Evolutionary conservation across 2,329 filamentous ascomycete genomes (phyloP).

Genomic region (Emericellopsis cladophorae): DNA sequence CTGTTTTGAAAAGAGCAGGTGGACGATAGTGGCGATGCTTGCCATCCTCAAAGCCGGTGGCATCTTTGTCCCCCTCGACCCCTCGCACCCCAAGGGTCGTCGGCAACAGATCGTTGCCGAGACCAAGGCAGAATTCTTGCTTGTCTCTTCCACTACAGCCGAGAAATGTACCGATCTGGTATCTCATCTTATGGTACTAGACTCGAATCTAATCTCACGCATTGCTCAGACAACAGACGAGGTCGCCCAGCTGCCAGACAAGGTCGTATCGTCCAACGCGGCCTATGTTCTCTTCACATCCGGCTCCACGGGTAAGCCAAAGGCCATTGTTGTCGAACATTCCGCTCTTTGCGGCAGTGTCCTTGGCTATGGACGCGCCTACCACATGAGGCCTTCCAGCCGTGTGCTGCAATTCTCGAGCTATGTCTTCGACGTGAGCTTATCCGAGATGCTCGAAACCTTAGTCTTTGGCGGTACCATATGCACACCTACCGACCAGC

Average conservation of each 20-base stretch:
- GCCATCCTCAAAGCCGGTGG: constrained; percentile 15
- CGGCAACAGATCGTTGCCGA: constrained; percentile 2
- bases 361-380: constrained; percentile 20
- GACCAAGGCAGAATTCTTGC: constrained; percentile 3
- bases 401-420: constrained; percentile 32
- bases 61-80: constrained; percentile 15
- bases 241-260: background rate
- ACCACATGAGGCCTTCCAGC: background rate
- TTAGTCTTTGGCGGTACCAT: constrained; percentile 26
- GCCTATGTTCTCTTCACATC: constrained; percentile 10
- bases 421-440: constrained; percentile 32
- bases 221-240: background rate
- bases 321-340: constrained; percentile 10
- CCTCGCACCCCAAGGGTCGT: constrained; percentile 4
- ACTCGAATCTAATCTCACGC: background rate
- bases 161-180: constrained; percentile 10
- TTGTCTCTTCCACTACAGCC: constrained; percentile 1
- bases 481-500: constrained; percentile 23
- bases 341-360: constrained; percentile 6
- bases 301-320: constrained; percentile 9
- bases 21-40: constrained; percentile 12
- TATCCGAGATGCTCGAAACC: constrained; percentile 31
- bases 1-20: constrained; percentile 13
- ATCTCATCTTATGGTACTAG: background rate
- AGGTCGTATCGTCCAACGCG: constrained; percentile 1